These are phyloP conservation scores for Rheum nobile DNA, from an alignment of 148 eudicot species.

Conservation along the genomic window DNA sequence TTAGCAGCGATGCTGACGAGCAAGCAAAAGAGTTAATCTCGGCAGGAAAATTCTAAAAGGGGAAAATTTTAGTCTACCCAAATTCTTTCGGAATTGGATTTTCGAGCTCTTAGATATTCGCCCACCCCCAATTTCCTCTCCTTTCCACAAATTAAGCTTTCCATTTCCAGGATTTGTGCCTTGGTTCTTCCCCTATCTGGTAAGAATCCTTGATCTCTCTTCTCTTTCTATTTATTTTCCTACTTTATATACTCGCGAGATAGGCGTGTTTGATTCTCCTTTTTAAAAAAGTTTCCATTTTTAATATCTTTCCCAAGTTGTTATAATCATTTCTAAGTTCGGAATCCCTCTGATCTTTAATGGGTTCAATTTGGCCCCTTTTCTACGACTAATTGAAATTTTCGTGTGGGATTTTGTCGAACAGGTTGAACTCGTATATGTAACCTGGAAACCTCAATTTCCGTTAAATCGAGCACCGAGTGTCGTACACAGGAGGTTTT, in stretches of 20 bases:
- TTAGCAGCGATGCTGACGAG: not conserved
- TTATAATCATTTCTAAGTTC: not conserved
- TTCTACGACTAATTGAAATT: not conserved
- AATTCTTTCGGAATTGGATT: not conserved
- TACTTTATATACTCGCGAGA: not conserved
- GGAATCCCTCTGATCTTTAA: conserved; percentile 6
- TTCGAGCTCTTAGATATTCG: conserved; percentile 18
- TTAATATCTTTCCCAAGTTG: not conserved
- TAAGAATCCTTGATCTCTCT: conserved; percentile 34
- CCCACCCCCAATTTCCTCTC: conserved; percentile 2
- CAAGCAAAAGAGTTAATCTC: not conserved
- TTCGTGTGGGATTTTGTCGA: not conserved
- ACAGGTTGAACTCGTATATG: not conserved
- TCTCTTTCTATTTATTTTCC: not conserved
- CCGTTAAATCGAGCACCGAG: not conserved
- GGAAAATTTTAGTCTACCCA: not conserved
- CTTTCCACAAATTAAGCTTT: conserved; percentile 23
- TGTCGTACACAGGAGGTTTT: not conserved
- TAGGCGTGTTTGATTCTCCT: not conserved
- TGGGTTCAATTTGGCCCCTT: not conserved
- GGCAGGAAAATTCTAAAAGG: not conserved
- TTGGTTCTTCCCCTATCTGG: conserved; percentile 51
- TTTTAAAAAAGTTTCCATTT: not conserved
- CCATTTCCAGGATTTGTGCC: conserved; percentile 21
- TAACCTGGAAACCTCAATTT: not conserved